Evolutionary conservation across 352 stramenopile species (phyloP), one percentile per base, ranked within the genome.

Genomic region (Phytophthora ohioensis): DNA sequence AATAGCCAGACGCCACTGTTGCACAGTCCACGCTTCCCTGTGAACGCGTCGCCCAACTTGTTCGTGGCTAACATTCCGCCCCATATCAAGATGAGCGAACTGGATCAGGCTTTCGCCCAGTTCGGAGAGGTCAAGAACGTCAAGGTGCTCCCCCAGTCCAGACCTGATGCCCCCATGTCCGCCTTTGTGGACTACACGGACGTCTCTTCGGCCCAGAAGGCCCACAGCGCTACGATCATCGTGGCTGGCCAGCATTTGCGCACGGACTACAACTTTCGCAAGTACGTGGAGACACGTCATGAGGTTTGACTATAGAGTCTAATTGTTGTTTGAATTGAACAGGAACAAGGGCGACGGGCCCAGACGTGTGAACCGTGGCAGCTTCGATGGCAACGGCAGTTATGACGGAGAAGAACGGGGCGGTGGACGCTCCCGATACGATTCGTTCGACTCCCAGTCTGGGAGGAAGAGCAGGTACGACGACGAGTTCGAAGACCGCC

Each of bases 21-120:
- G 60, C 53, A 74, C 11, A 76, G 57, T 27, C 52, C 68, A 13
- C 35, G 54, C 21, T 64, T 74, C 38, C 48, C 59, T 15, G 53
- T 66, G 12, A 61, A 64, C 27, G 69, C 73, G 34, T 86, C 80
- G 46, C 57, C 65, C 49, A 91, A 84, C 34, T 57, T 91, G 35
- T 91, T 90, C 52, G 80, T 91, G 45, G 83, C 69, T 51, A 91
- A 91, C 61, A 91, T 91, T 52, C 80, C 80, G 11, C 73, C 83
- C 6, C 78, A 91, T 34, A 77, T 89, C 56, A 87, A 82, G 63
- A 84, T 91, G 75, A 80, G 80, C 56, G 71, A 88, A 15, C 43
- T 91, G 43, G 79, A 88, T 31, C 68, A 78, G 32, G 85, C 79
- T 46, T 91, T 91, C 64, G 80, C 73, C 7, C 54, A 81, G 54